These are phyloP conservation scores for Trypethelium eluteriae DNA, from an alignment of 495 filamentous ascomycete species.

Conservation along the genomic window DNA sequence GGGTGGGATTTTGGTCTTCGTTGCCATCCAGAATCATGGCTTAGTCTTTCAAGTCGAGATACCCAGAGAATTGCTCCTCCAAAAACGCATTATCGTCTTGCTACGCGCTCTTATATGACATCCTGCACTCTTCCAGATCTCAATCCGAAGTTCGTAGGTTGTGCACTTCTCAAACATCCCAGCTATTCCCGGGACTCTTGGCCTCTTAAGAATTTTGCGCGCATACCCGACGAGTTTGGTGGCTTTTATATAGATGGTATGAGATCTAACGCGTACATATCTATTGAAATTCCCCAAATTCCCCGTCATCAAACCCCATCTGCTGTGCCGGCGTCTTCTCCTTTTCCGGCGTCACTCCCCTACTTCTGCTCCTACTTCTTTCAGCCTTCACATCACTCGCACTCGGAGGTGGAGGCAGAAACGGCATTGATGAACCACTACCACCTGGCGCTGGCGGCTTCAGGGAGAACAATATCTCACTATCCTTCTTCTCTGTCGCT, in stretches of 20 bases:
- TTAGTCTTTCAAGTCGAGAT: background rate
- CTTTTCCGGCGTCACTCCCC: conserved; percentile 18
- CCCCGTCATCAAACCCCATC: conserved; percentile 45
- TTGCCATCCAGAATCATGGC: background rate
- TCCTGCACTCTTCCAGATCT: background rate
- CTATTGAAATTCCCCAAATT: conserved; percentile 48
- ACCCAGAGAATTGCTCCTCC: background rate
- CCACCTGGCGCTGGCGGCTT: conserved; percentile 41
- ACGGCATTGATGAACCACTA: conserved; percentile 41
- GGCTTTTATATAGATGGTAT: too few species aligned
- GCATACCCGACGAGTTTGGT: too few species aligned
- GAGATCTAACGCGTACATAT: too few species aligned
- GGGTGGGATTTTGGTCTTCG: background rate
- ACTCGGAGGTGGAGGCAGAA: conserved; percentile 58
- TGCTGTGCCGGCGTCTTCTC: conserved; percentile 31
- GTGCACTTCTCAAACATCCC: background rate
- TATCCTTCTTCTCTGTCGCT: conserved; percentile 15
- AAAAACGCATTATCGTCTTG: background rate
- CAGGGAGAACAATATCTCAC: conserved; percentile 41
- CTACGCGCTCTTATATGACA: background rate
- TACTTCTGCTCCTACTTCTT: conserved; percentile 35
- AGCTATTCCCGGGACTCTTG: too few species aligned
- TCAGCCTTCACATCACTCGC: conserved; percentile 38
- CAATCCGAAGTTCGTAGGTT: background rate
- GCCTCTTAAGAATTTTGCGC: too few species aligned